Percentiles rank a stretch among this genome's conserved stretches.
Conservation (phyloP, 2,329 filamentous ascomycete species). For the Trichoderma aggressivum region DNA sequence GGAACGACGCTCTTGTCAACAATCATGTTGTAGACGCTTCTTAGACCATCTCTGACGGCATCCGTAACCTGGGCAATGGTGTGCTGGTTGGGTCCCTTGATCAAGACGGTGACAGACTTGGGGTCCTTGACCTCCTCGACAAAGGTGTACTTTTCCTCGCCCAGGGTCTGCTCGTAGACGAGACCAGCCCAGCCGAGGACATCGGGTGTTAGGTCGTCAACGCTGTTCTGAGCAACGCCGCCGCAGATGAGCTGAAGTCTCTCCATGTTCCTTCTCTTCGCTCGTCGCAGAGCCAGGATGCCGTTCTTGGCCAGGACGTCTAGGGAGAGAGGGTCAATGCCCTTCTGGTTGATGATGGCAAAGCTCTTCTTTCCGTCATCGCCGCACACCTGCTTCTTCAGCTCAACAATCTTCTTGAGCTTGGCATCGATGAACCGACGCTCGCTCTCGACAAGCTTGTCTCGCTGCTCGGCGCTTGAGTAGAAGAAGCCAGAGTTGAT, state of each 20-base stretch:
- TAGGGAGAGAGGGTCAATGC: constrained; percentile 92
- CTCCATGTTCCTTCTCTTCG: constrained; percentile 99
- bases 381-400: constrained; percentile 97
- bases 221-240: constrained; percentile 88
- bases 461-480: constrained; percentile 91
- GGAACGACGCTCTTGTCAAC: constrained; percentile 96
- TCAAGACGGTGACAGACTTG: constrained; percentile 94
- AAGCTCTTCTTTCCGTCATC: constrained; percentile 92
- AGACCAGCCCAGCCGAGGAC: constrained; percentile 92
- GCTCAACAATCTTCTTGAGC: constrained; percentile 92
- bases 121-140: constrained; percentile 98
- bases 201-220: constrained; percentile 85
- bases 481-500: constrained; percentile 99
- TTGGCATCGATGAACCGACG: constrained; percentile 94
- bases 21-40: constrained; percentile 99
- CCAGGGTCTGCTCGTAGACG: constrained; percentile 95
- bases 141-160: constrained; percentile 99
- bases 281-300: constrained; percentile 87
- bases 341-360: constrained; percentile 98
- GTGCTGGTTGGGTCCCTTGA: constrained; percentile 96
- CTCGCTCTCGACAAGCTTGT: constrained; percentile 97
- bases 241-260: constrained; percentile 92
- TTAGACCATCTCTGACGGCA: constrained; percentile 88
- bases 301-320: constrained; percentile 98
- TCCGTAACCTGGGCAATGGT: constrained; percentile 97